Base-by-base conservation (phyloP, 2,329 filamentous ascomycete genomes). In the Penicillium capsulatum region DNA sequence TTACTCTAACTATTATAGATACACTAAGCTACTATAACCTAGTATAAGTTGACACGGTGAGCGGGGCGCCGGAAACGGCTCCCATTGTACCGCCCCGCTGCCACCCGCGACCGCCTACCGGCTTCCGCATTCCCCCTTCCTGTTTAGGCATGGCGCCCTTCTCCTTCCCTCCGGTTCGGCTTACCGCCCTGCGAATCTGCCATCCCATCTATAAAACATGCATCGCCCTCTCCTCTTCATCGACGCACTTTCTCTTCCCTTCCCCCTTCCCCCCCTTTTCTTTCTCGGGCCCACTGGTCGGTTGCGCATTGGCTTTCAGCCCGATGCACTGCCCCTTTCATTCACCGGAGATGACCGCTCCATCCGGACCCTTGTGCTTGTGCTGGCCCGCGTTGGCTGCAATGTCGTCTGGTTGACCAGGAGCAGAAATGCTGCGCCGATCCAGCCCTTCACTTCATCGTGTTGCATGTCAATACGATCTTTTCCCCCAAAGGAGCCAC, bases 171-270 rank as follows among this genome's bases (percentile, higher is more conserved):
- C 51, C 39, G 31, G 16, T 52, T 55, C 22, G 24, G 47, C 51
- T 22, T 54, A 45, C 36, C 14, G 19, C 29, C 30, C 24, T 38
- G 19, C 3, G 36, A 19, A 36, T 36, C 50, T 40, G 45, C 44
- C 45, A 22, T 40, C 37, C n/a, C n/a, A n/a, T n/a, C n/a, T n/a
- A n/a, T n/a, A n/a, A n/a, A n/a, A n/a, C n/a, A n/a, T n/a, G n/a
- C 30, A 31, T 50, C 33, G 36, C 22, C 38, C 45, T 38, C 51
- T 46, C 41, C 47, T 34, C 45, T 46, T 45, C 33, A 34, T 37
- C 43, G 22, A 57, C 44, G 46, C 47, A 57, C 52, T 51, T 53
- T 46, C 48, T 46, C 44, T 42, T 56, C 30, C 37, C 26, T 34
- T 19, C 15, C 35, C 13, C 40, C 17, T 31, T 32, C 8, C 15